These are phyloP conservation scores for Ogataea haglerorum DNA, from an alignment of 805 yeast genomes.

Conservation along the genomic window DNA sequence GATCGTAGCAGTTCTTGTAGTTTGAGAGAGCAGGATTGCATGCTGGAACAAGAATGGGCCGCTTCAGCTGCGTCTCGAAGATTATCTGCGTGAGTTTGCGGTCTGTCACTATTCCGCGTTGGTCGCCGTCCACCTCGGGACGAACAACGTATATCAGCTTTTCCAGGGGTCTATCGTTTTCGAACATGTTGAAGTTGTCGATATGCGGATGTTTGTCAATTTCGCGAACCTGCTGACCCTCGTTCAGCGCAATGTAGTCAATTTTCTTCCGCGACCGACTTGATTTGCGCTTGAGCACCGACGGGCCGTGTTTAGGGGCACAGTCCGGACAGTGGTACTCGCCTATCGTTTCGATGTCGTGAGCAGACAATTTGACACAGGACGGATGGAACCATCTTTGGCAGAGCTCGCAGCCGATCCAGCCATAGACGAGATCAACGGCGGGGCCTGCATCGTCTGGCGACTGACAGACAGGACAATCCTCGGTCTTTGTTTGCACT, in stretches of 20 bases:
- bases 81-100: constrained; percentile 22
- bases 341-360: constrained; percentile 38
- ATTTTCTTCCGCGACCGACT: constrained; percentile 52
- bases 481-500: constrained; percentile 10
- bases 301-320: constrained; percentile 43
- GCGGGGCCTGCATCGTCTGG: constrained; percentile 5
- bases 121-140: constrained; percentile 14
- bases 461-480: constrained; percentile 22
- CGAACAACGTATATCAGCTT: constrained; percentile 30
- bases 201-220: constrained; percentile 60
- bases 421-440: constrained; percentile 19
- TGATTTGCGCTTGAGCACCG: constrained; percentile 49
- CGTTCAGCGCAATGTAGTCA: constrained; percentile 77
- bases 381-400: constrained; percentile 50
- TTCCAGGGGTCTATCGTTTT: constrained; percentile 25
- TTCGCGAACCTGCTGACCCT: constrained; percentile 56
- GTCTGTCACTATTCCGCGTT: constrained; percentile 26
- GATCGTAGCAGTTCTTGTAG: constrained; percentile 9
- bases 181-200: constrained; percentile 30
- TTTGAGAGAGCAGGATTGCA: constrained; percentile 21
- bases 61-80: constrained; percentile 26
- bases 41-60: constrained; percentile 32
- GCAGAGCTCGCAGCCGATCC: constrained; percentile 61
- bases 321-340: constrained; percentile 58
- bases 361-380: constrained; percentile 41